A percentile compares a stretch with the other conserved stretches of the same genome.
Conservation (phyloP, 1,284 basidiomycete genomes). For the Austroboletus niveus region DNA sequence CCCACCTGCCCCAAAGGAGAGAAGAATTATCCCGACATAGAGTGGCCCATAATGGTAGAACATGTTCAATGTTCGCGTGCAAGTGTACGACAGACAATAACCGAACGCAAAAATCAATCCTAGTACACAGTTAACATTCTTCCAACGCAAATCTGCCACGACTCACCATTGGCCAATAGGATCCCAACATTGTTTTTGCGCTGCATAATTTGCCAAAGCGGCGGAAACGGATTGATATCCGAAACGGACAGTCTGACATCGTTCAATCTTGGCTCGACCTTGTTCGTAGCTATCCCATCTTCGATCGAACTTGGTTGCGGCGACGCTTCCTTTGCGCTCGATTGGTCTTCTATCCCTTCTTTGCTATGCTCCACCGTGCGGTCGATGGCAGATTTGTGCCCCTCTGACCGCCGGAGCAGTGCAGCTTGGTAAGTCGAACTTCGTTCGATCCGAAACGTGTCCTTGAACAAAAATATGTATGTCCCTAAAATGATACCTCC, state of each 20-base stretch:
- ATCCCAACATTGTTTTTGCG: slow-evolving; percentile 67
- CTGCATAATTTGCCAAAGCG: slow-evolving; percentile 56
- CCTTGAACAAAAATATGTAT: slow-evolving; percentile 72
- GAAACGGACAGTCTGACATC: slow-evolving; percentile 57
- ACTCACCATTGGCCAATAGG: slow-evolving; percentile 66
- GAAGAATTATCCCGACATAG: slow-evolving; percentile 71
- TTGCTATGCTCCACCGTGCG: slow-evolving; percentile 6
- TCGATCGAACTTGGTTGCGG: slow-evolving; percentile 14
- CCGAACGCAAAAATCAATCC: slow-evolving; percentile 74
- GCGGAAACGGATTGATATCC: slow-evolving; percentile 74
- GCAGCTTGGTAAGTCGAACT: slow-evolving; percentile 74
- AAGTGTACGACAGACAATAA: slow-evolving; percentile 72
- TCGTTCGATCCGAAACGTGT: slow-evolving; percentile 81
- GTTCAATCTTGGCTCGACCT: slow-evolving; percentile 15
- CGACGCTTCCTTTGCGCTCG: slow-evolving; percentile 5
- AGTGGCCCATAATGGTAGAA: slow-evolving; percentile 71
- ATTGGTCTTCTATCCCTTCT: slow-evolving; percentile 5
- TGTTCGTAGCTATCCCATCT: slow-evolving; percentile 7
- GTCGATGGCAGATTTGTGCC: slow-evolving; percentile 12
- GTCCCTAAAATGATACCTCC: slow-evolving; percentile 53
- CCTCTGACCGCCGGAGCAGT: slow-evolving; percentile 33
- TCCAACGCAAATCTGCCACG: slow-evolving; percentile 1
- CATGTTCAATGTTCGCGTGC: slow-evolving; percentile 61
- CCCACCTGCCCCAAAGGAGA: slow-evolving; percentile 72
- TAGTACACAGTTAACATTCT: slow-evolving; percentile 24